These are phyloP conservation scores for Boletus coccyginus DNA, from an alignment of 768 basidiomycete genomes.

Conservation along the genomic window DNA sequence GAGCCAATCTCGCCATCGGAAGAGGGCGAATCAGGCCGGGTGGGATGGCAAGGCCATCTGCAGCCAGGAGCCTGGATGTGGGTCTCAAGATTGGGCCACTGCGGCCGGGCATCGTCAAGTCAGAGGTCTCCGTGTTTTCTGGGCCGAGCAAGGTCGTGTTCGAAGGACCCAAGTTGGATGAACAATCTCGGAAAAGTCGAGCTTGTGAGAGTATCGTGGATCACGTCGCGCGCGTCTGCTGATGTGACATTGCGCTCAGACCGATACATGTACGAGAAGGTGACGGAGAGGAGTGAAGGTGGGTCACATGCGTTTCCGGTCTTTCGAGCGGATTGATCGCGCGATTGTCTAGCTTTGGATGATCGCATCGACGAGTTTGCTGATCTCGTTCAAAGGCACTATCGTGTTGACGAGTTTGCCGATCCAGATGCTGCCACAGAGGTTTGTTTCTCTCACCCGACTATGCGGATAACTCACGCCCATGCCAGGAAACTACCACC, in stretches of 20 bases:
- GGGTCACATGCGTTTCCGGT: conserved; percentile 3
- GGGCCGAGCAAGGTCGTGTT: conserved; percentile 31
- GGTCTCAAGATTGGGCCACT: conserved; percentile 15
- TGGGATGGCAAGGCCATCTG: not conserved
- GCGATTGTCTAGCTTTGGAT: conserved; percentile 61
- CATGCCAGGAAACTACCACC: conserved; percentile 54
- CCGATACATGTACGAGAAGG: conserved; percentile 94
- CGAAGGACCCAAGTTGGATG: conserved; percentile 29
- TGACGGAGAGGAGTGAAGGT: conserved; percentile 83
- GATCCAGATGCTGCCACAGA: conserved; percentile 67
- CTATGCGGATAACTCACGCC: not conserved
- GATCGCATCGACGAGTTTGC: conserved; percentile 85
- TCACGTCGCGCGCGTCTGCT: not conserved
- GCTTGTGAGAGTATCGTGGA: conserved; percentile 48
- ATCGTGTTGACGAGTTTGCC: conserved; percentile 67
- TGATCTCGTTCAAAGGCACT: conserved; percentile 67
- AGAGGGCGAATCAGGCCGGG: conserved; percentile 10
- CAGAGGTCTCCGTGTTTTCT: conserved; percentile 16
- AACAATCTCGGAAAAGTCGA: conserved; percentile 39
- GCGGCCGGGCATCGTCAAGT: conserved; percentile 14
- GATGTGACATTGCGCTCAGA: conserved; percentile 38
- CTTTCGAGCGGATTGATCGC: not conserved
- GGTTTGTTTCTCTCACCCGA: conserved; percentile 29
- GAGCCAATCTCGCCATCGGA: conserved; percentile 5
- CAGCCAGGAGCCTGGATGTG: conserved; percentile 5